Conservation (phyloP, 2,329 filamentous ascomycete species). For the Penicillium sp. region DNA sequence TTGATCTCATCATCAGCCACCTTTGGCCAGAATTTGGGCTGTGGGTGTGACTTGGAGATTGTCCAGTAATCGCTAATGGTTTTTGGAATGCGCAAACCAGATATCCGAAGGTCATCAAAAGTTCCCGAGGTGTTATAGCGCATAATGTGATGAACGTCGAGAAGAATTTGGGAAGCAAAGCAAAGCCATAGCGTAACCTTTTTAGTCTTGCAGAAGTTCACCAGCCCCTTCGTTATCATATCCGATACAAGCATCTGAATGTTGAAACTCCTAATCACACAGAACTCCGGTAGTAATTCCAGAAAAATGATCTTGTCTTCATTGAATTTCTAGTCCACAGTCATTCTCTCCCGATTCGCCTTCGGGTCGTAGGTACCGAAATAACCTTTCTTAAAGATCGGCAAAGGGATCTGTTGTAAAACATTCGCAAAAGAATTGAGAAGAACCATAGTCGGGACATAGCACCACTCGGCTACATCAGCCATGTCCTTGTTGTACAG, state of each 20-base stretch:
- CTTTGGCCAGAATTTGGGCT: conserved; percentile 33
- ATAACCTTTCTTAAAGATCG: conserved; percentile 31
- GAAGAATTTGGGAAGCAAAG: conserved; percentile 38
- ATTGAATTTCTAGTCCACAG: conserved; percentile 32
- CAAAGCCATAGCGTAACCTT: conserved; percentile 30
- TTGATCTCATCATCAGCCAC: conserved; percentile 26
- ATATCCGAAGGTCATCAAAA: conserved; percentile 30
- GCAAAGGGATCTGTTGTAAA: conserved; percentile 23
- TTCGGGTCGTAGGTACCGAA: conserved; percentile 37
- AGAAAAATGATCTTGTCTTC: conserved; percentile 41
- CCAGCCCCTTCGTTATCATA: too few species aligned
- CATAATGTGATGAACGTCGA: conserved; percentile 42
- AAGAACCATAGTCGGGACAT: conserved; percentile 21
- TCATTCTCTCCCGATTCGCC: conserved; percentile 34
- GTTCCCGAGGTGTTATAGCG: conserved; percentile 26
- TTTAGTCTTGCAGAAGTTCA: too few species aligned
- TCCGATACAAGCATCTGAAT: too few species aligned
- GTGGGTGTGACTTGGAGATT: conserved; percentile 24
- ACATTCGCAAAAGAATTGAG: conserved; percentile 29
- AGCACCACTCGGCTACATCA: conserved; percentile 31
- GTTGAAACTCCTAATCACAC: too few species aligned
- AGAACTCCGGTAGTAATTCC: conserved; percentile 6
- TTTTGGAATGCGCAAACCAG: conserved; percentile 31
- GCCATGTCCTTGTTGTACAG: conserved; percentile 33
- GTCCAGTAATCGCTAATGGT: conserved; percentile 30